Percentiles rank a stretch among this genome's conserved stretches.
phyloP scores from a whole-genome alignment of 1,284 basidiomycete species.

The Pseudozyma tsukubaensis region DNA sequence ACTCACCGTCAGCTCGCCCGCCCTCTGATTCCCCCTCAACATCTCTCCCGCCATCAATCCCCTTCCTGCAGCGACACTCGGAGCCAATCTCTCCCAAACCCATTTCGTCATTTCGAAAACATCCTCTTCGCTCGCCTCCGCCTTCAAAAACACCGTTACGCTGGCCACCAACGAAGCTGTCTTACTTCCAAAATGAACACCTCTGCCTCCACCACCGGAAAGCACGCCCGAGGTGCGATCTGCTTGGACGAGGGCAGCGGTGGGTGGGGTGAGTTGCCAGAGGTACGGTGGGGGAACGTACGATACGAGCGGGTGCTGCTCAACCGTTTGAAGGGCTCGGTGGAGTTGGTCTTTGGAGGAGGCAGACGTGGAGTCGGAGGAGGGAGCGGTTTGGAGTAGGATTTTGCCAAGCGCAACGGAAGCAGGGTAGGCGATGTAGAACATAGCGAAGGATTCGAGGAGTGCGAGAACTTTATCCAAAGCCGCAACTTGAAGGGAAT shows the following conservation, averaged over 20 bases:
- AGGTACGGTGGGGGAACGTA: slow-evolving; percentile 56
- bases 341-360: slow-evolving; percentile 43
- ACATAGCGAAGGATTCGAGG: slow-evolving; percentile 63
- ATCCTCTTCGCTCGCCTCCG: slow-evolving; percentile 54
- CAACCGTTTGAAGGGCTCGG: slow-evolving; percentile 54
- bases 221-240: slow-evolving; percentile 48
- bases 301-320: slow-evolving; percentile 58
- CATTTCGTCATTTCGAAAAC: slow-evolving; percentile 61
- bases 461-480: slow-evolving; percentile 67
- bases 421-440: slow-evolving; percentile 63
- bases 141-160: slow-evolving; percentile 53
- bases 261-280: slow-evolving; percentile 66
- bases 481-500: slow-evolving; percentile 61
- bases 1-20: slow-evolving; percentile 62
- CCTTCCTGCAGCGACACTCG: slow-evolving; percentile 54
- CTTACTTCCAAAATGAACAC: slow-evolving; percentile 53
- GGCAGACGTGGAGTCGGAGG: slow-evolving; percentile 6
- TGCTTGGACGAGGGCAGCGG: slow-evolving; percentile 41
- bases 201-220: slow-evolving; percentile 14
- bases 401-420: slow-evolving; percentile 62
- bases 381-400: slow-evolving; percentile 63
- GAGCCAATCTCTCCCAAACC: slow-evolving; percentile 62
- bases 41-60: slow-evolving; percentile 59
- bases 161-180: slow-evolving; percentile 58
- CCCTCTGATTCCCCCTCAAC: slow-evolving; percentile 55